Conservation (phyloP, 352 stramenopile genomes). For the Globisporangium radiosum region DNA sequence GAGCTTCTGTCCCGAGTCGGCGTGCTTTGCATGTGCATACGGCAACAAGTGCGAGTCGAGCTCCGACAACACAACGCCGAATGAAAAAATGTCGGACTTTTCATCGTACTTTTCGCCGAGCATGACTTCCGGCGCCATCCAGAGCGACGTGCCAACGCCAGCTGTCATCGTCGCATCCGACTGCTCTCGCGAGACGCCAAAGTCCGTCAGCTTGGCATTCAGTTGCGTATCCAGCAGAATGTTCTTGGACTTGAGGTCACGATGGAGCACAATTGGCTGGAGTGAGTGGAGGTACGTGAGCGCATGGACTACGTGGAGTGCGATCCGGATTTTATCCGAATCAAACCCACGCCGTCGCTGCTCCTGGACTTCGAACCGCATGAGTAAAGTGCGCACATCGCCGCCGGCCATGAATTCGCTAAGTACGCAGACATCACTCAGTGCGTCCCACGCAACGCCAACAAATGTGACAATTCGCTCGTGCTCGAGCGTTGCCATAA, state of each 20-base stretch:
- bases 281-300: constrained; percentile 50
- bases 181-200: constrained; percentile 37
- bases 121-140: constrained; percentile 55
- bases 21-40: constrained; percentile 20
- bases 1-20: constrained; percentile 20
- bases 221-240: constrained; percentile 28
- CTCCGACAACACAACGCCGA: constrained; percentile 42
- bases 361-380: constrained; percentile 27
- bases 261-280: constrained; percentile 26
- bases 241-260: constrained; percentile 38
- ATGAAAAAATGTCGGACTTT: constrained; percentile 44
- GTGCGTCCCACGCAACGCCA: constrained; percentile 33
- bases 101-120: constrained; percentile 32
- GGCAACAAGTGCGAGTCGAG: constrained; percentile 39
- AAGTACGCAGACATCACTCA: constrained; percentile 31
- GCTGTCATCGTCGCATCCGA: constrained; percentile 37
- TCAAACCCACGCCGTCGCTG: constrained; percentile 30
- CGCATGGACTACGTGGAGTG: constrained; percentile 31
- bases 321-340: constrained; percentile 45
- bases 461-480: constrained; percentile 32
- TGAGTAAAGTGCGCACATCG: constrained; percentile 32
- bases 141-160: constrained; percentile 40
- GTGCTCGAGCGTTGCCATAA: constrained; percentile 35
- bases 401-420: constrained; percentile 39
- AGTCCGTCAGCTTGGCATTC: constrained; percentile 54